A percentile compares a stretch with the other conserved stretches of the same genome.
These are phyloP conservation scores for Ophiostoma novo-ulmi DNA, from an alignment of 2,329 filamentous ascomycete genomes.

Conservation along the genomic window DNA sequence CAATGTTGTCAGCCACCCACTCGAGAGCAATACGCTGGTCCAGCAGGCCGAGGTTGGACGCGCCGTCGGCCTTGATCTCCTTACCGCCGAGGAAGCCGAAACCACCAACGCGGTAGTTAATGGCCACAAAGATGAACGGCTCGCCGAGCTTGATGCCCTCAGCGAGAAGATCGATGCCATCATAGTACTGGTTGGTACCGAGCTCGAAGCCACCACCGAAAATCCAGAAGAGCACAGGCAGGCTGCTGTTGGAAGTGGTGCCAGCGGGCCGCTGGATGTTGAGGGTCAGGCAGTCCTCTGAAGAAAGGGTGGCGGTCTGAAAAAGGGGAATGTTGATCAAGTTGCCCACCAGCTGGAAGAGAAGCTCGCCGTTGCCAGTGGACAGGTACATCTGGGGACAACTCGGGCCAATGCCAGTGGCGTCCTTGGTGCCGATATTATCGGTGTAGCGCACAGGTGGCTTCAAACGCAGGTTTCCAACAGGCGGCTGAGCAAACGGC, in stretches of 20 bases:
- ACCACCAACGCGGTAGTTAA: conserved; percentile 71
- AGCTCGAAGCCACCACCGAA: conserved; percentile 62
- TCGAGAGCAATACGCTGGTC: conserved; percentile 68
- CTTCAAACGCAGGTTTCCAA: conserved; percentile 60
- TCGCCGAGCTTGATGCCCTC: conserved; percentile 48
- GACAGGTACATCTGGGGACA: conserved; percentile 70
- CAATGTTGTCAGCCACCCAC: conserved; percentile 75
- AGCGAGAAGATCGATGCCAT: conserved; percentile 44
- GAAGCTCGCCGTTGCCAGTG: conserved; percentile 41
- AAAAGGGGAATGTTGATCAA: conserved; percentile 45
- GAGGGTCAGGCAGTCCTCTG: conserved; percentile 61
- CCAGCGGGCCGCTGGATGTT: conserved; percentile 56
- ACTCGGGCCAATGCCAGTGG: conserved; percentile 51
- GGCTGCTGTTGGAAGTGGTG: conserved; percentile 48
- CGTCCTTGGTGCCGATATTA: conserved; percentile 56
- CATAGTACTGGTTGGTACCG: conserved; percentile 49
- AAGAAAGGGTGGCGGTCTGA: conserved; percentile 48
- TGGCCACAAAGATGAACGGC: conserved; percentile 67
- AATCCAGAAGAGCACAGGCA: conserved; percentile 68
- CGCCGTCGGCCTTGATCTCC: conserved; percentile 62
- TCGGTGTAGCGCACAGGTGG: conserved; percentile 57
- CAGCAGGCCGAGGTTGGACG: conserved; percentile 62
- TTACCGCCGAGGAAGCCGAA: conserved; percentile 69
- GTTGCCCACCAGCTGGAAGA: conserved; percentile 44
- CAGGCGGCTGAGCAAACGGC: conserved; percentile 67